These are phyloP conservation scores for Rhizopogon sp. DNA, from an alignment of 768 basidiomycete species.

Conservation along the genomic window DNA sequence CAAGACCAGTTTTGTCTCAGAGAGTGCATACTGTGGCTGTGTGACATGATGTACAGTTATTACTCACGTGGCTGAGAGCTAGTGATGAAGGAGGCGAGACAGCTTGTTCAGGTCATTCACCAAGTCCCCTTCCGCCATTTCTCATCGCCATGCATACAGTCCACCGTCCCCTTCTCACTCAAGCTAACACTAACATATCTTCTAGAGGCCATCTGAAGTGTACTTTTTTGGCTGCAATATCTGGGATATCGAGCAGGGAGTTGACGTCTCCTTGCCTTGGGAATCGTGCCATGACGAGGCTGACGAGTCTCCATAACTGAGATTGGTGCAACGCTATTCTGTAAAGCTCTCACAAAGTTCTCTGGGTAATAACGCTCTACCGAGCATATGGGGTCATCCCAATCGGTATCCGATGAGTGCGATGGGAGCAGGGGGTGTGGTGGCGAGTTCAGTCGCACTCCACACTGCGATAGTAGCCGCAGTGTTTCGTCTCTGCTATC, in stretches of 20 bases:
- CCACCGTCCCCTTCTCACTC: conserved; percentile 4
- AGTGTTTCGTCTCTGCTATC: not conserved
- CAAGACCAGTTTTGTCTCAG: not conserved
- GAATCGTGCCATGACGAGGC: conserved; percentile 3
- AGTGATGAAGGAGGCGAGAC: conserved; percentile 22
- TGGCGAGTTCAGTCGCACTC: conserved; percentile 1
- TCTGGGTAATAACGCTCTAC: not conserved
- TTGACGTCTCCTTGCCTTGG: conserved; percentile 16
- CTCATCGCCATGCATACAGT: conserved; percentile 20
- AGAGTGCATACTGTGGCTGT: conserved; percentile 3
- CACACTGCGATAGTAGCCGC: not conserved
- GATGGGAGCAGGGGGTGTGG: conserved; percentile 9
- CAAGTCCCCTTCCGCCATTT: conserved; percentile 19
- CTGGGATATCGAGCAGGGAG: conserved; percentile 11
- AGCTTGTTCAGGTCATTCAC: conserved; percentile 29
- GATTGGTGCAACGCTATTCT: not conserved
- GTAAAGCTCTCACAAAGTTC: not conserved
- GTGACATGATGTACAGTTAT: conserved; percentile 15
- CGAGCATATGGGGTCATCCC: conserved; percentile 7
- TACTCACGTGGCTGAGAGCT: conserved; percentile 26
- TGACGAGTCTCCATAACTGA: conserved; percentile 5
- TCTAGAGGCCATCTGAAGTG: not conserved
- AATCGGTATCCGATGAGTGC: conserved; percentile 13
- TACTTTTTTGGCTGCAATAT: not conserved
- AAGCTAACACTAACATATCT: not conserved